Percentiles rank a stretch among this genome's conserved stretches.
Evolutionary conservation across 148 eudicot species (phyloP).

Genomic region (Fagopyrum tataricum): DNA sequence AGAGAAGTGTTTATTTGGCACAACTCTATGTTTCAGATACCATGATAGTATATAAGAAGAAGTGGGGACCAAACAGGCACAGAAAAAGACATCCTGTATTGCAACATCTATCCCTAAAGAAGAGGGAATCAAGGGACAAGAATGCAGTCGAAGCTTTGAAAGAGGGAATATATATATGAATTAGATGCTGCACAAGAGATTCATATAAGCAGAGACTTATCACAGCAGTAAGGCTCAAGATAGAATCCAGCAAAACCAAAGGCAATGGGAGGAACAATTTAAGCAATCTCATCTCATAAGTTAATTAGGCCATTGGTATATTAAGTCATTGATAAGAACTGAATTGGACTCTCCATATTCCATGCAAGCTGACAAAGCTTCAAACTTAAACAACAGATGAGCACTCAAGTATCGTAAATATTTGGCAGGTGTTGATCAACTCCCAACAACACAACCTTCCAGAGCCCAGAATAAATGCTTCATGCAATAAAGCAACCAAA

Average conservation of each 20-base stretch:
- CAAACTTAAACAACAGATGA: not conserved
- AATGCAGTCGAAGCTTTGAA: too few species aligned
- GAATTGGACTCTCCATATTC: conserved; percentile 3
- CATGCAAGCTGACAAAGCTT: not conserved
- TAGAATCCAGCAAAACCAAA: not conserved
- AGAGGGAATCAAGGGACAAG: too few species aligned
- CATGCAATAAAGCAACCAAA: not conserved
- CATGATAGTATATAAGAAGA: too few species aligned
- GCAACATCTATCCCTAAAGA: too few species aligned
- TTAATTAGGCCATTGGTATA: not conserved
- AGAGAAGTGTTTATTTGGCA: too few species aligned
- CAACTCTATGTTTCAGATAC: too few species aligned
- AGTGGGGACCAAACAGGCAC: too few species aligned
- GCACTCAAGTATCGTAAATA: not conserved
- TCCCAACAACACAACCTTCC: not conserved
- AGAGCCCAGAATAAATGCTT: not conserved
- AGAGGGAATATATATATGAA: too few species aligned
- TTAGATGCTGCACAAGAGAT: not conserved
- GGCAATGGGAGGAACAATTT: not conserved
- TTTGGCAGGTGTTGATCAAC: not conserved
- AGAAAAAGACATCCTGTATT: too few species aligned
- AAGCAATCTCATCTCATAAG: not conserved
- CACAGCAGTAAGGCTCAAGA: not conserved
- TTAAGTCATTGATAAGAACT: not conserved
- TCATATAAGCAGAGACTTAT: not conserved